Evolutionary conservation across 805 yeast genomes (phyloP).

Genomic region (Metschnikowia reukaufii): DNA sequence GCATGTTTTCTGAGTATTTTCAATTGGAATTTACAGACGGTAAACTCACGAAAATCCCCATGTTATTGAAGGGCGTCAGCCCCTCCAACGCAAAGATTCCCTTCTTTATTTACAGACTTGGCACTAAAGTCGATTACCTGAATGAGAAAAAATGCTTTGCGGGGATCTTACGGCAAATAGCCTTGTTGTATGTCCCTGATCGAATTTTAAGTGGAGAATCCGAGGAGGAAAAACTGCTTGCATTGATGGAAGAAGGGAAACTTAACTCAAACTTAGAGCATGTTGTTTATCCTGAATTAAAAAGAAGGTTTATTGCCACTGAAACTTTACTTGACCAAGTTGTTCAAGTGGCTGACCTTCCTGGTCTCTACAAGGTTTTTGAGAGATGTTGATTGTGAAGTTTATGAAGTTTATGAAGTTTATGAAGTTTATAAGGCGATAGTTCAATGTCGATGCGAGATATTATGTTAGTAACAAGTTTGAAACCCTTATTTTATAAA

Average conservation of each 20-base stretch:
- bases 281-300: constrained; percentile 63
- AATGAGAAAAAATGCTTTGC: constrained; percentile 69
- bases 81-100: constrained; percentile 70
- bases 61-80: constrained; percentile 59
- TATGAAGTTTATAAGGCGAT: too few relatives aligned
- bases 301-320: constrained; percentile 65
- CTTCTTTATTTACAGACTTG: constrained; percentile 62
- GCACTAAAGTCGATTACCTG: constrained; percentile 58
- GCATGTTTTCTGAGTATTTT: constrained; percentile 84
- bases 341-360: constrained; percentile 85
- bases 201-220: constrained; percentile 25
- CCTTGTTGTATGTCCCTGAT: constrained; percentile 72
- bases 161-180: constrained; percentile 65
- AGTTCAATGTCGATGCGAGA: too few relatives aligned
- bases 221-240: constrained; percentile 7
- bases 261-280: constrained; percentile 49
- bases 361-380: constrained; percentile 87
- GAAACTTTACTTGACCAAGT: constrained; percentile 50
- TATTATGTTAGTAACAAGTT: too few relatives aligned
- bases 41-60: constrained; percentile 56
- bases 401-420: too few relatives aligned
- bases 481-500: too few relatives aligned
- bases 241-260: constrained; percentile 17
- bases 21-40: constrained; percentile 33
- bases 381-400: constrained; percentile 67